Conservation (phyloP, 108 stramenopile species). For the Schizochytrium sp. region DNA sequence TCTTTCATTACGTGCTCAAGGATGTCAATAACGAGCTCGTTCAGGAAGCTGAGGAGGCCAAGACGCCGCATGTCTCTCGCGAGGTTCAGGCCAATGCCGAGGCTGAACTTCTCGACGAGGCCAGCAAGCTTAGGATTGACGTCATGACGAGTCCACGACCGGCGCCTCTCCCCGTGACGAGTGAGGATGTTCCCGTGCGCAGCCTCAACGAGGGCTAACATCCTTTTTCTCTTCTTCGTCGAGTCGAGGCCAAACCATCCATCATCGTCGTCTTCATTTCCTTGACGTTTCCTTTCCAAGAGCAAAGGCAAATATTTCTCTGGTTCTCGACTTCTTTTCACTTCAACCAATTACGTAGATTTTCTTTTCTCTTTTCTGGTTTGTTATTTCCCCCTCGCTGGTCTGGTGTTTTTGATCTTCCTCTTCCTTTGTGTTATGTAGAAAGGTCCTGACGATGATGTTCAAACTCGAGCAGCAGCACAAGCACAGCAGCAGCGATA, state of each 20-base stretch:
- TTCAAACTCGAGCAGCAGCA: too few species aligned
- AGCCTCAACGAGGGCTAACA: too few species aligned
- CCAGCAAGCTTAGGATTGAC: not conserved
- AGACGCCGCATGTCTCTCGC: not conserved
- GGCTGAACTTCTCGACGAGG: not conserved
- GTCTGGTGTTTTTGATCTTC: too few species aligned
- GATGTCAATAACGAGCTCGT: not conserved
- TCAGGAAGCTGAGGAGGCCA: not conserved
- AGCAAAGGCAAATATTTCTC: not conserved
- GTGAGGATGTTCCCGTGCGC: too few species aligned
- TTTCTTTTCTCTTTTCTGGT: not conserved
- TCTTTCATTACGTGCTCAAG: not conserved
- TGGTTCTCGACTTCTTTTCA: not conserved
- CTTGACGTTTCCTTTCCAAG: not conserved
- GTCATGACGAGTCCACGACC: not conserved
- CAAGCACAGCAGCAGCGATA: too few species aligned
- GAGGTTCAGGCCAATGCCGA: not conserved
- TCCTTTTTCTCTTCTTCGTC: too few species aligned
- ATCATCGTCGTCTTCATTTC: not conserved
- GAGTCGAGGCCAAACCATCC: too few species aligned
- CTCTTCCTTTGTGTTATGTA: too few species aligned
- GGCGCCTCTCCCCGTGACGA: not conserved
- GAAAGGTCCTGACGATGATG: too few species aligned
- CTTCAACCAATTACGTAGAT: not conserved
- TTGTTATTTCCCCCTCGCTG: too few species aligned